phyloP scores from a whole-genome alignment of 176 grass and related monocot genomes.

The Puya raimondii region DNA sequence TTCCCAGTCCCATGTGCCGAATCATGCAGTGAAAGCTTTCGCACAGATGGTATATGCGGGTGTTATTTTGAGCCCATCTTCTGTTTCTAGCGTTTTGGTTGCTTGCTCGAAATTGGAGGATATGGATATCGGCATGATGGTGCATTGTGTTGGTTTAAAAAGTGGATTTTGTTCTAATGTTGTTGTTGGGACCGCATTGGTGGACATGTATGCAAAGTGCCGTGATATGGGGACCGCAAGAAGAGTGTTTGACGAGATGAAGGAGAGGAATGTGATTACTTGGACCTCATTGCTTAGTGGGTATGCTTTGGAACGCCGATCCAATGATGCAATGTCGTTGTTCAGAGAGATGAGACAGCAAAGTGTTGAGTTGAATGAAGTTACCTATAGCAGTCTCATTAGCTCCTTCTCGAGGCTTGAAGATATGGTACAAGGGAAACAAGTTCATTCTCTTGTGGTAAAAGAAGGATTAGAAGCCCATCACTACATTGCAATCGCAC shows the following conservation, averaged over 20 bases:
- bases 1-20: neutral
- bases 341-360: constrained; percentile 23
- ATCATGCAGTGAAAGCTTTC: neutral
- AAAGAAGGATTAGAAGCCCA: constrained; percentile 8
- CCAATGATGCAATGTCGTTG: constrained; percentile 18
- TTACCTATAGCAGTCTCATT: constrained; percentile 33
- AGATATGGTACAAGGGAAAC: constrained; percentile 1
- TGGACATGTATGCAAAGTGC: constrained; percentile 9
- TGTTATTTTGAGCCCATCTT: neutral
- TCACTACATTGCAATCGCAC: constrained; percentile 14
- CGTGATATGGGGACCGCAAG: constrained; percentile 3
- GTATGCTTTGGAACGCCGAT: neutral
- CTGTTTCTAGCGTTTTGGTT: constrained; percentile 2
- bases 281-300: constrained; percentile 5
- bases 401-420: constrained; percentile 7
- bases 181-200: constrained; percentile 3
- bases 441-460: constrained; percentile 13
- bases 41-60: neutral
- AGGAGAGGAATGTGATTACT: constrained; percentile 9
- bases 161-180: constrained; percentile 4
- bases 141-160: constrained; percentile 8
- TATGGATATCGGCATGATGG: constrained; percentile 1
- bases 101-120: constrained; percentile 2
- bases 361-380: constrained; percentile 12
- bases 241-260: constrained; percentile 10